Evolutionary conservation across 306 rosid species (phyloP), one percentile per base, ranked within the genome.

Genomic region (Senna siamea): DNA sequence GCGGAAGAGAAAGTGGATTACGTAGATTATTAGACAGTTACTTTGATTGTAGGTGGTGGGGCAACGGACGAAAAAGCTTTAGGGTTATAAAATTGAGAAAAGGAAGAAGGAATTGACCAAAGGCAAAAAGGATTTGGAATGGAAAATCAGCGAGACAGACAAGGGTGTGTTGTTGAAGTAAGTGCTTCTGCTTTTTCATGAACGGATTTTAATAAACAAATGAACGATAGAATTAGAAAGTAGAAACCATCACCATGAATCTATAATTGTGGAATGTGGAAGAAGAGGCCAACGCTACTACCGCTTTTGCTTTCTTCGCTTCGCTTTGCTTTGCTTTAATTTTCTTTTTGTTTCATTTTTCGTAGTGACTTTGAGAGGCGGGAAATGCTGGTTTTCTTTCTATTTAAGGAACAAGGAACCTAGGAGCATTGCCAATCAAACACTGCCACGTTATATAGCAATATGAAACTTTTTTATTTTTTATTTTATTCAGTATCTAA

Each of bases 21-120:
- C 13, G 4, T 26, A 37, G 40, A 26, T 7, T 37, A 62, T 18
- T 8, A 3, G 80, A 78, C 59, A 50, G 86, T 86, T 87, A 81
- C 97, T 90, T 90, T 85, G 96, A 87, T 86, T 82, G 89, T 20
- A 56, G 57, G 87, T 79, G 87, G 82, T 66, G 46, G 46, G 66
- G 66, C 68, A 62, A 19, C n/a, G 66, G 50, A 38, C 5, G 50
- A 37, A 37, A 37, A 35, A 38, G 48, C 28, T 62, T 37, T 37
- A 4, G 50, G 32, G 50, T 38, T 18, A 0, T 62, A 19, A 62
- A 76, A 73, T 88, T 87, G 90, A 86, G 82, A 75, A 85, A 83
- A 76, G 89, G 79, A 86, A 72, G 8, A 50, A n/a, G 23, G 22
- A 57, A 56, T 37, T 66, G 69, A 82, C 56, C 55, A 22, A 72